These are phyloP conservation scores for Ceratobasidium sp. DNA, from an alignment of 1,284 basidiomycete species.

Conservation along the genomic window DNA sequence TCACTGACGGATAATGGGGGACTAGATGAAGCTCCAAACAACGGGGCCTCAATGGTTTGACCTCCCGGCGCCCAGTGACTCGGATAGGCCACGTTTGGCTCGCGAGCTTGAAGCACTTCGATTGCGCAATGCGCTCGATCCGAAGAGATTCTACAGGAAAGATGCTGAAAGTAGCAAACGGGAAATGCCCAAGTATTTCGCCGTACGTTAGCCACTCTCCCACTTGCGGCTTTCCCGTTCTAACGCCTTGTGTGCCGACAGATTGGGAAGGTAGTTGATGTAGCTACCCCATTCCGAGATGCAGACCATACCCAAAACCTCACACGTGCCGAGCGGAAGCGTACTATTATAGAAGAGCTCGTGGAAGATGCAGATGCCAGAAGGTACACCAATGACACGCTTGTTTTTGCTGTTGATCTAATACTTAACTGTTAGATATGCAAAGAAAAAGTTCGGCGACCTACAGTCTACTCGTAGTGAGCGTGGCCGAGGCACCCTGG, in stretches of 20 bases:
- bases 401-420: too few relatives aligned
- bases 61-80: slow-evolving; percentile 83
- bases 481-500: slow-evolving; percentile 78
- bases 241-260: slow-evolving; percentile 54
- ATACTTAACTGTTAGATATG: slow-evolving; percentile 61
- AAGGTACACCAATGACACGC: slow-evolving; percentile 52
- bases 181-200: slow-evolving; percentile 88
- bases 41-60: slow-evolving; percentile 92
- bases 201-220: slow-evolving; percentile 63
- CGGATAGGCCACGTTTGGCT: slow-evolving; percentile 83
- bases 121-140: slow-evolving; percentile 91
- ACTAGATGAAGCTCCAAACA: slow-evolving; percentile 75
- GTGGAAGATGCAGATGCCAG: slow-evolving; percentile 88
- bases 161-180: slow-evolving; percentile 86
- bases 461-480: slow-evolving; percentile 77
- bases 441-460: slow-evolving; percentile 94
- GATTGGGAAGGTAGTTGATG: slow-evolving; percentile 89
- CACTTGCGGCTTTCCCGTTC: slow-evolving; percentile 37
- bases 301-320: slow-evolving; percentile 66
- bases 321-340: slow-evolving; percentile 72
- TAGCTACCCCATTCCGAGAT: slow-evolving; percentile 78
- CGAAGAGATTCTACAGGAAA: slow-evolving; percentile 93
- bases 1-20: background rate
- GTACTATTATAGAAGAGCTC: slow-evolving; percentile 88
- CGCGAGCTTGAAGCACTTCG: slow-evolving; percentile 94